Base-by-base conservation (phyloP, 176 grass and related monocot genomes). In the Stipa capillata region DNA sequence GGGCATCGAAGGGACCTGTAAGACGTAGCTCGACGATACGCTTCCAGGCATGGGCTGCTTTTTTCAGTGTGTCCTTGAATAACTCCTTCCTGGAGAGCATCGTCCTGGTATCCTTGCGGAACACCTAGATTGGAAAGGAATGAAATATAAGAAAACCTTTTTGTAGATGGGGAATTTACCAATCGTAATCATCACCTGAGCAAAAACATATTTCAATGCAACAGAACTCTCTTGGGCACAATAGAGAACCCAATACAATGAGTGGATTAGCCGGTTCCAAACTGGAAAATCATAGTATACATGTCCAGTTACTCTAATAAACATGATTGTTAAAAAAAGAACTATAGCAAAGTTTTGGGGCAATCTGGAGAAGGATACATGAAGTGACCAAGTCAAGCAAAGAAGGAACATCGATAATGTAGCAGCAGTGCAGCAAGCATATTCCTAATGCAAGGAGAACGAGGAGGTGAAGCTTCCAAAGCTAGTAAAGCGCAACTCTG, bases 51-150 rank as follows among this genome's bases (percentile, higher is more conserved):
- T 97, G 90, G 55, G 61, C 72, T n/a, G 77, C 79, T 66, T 93
- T 93, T 89, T 62, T 85, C 28, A 97, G 87, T 1, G 90, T 97
- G 80, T 86, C 92, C 79, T 91, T 93, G 77, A 93, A 97, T 86
- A 97, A 53, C 48, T 93, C 90, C 78, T 89, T 99, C 28, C 97
- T 91, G 15, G 65, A 66, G 79, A 99, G 84, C 86, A 89, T 91
- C 18, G 92, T 91, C 79, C 92, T 96, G 53, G 85, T 87, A 55
- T 95, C 92, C 84, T 99, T 99, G 74, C 70, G 69, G 63, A 99
- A 99, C 28, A 99, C 84, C 97, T 99, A 51, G 34, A 77, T 66
- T 5, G 31, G 34, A 45, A 24, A 80, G 28, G 53, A 31, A 39
- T 4, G 10, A 34, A 58, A 40, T 14, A 24, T 69, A 70, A 71